A percentile compares a stretch with the other conserved stretches of the same genome.
phyloP scores from a whole-genome alignment of 331 rosid genomes.

The Ulmus americana region DNA sequence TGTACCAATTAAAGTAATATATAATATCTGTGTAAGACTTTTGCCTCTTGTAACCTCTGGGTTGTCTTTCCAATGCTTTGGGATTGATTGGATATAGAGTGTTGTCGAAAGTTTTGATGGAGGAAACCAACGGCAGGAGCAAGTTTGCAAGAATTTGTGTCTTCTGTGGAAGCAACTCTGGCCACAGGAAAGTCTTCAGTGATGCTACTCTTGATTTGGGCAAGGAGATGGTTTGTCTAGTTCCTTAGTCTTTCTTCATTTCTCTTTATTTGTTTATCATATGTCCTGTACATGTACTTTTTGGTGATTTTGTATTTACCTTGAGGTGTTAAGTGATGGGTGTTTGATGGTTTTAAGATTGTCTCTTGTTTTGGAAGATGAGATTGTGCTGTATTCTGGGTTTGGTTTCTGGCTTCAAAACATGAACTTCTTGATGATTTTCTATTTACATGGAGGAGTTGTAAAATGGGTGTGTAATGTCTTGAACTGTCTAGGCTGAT shows the following conservation, averaged over 20 bases:
- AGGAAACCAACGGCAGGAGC: constrained; percentile 47
- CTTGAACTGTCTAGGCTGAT: constrained; percentile 15
- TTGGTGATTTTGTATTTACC: constrained; percentile 11
- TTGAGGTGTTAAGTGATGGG: constrained; percentile 14
- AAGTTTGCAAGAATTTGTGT: constrained; percentile 74
- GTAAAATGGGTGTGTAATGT: constrained; percentile 10
- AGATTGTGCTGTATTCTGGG: neutral
- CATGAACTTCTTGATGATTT: neutral
- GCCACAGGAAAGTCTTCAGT: constrained; percentile 67
- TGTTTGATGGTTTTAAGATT: constrained; percentile 18
- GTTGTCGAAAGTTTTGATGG: constrained; percentile 37
- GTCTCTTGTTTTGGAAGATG: constrained; percentile 3
- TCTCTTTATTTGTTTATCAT: neutral
- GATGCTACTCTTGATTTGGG: constrained; percentile 84
- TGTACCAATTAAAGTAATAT: neutral
- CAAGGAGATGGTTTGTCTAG: constrained; percentile 63
- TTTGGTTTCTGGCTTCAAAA: constrained; percentile 7
- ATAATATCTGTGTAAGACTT: constrained; percentile 18
- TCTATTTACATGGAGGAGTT: neutral
- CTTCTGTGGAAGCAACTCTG: constrained; percentile 93
- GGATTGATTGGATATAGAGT: constrained; percentile 20
- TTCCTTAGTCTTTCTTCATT: neutral
- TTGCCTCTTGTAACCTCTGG: constrained; percentile 13
- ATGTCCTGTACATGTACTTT: constrained; percentile 2
- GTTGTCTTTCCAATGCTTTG: constrained; percentile 29